phyloP scores from a whole-genome alignment of 2,329 filamentous ascomycete species.

The Colletotrichum noveboracense region DNA sequence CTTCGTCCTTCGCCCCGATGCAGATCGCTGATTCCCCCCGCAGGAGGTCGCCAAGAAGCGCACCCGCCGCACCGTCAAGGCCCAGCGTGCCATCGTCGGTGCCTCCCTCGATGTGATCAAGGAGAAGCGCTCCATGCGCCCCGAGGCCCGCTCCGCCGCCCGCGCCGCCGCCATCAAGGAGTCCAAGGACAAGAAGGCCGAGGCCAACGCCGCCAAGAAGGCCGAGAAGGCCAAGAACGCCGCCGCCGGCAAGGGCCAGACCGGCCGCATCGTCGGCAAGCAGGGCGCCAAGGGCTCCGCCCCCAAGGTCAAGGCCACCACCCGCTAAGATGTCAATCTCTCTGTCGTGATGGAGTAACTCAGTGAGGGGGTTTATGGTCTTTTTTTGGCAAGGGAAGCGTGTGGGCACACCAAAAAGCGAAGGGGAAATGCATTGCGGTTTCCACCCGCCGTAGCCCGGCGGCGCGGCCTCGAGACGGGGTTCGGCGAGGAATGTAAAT shows the following conservation, averaged over 20 bases:
- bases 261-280: conserved; percentile 87
- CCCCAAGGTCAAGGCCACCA: conserved; percentile 83
- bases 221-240: conserved; percentile 98
- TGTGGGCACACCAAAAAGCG: background rate
- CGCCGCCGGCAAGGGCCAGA: conserved; percentile 79
- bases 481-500: background rate
- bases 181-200: conserved; percentile 98
- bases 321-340: conserved; percentile 68
- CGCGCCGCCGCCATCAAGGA: conserved; percentile 92
- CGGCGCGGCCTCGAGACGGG: background rate
- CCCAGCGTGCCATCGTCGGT: conserved; percentile 98
- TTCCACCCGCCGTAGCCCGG: no score
- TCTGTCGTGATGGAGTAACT: background rate
- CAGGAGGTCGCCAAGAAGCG: conserved; percentile 99
- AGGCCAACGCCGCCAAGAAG: conserved; percentile 91
- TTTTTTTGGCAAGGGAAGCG: background rate
- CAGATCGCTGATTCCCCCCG: conserved; percentile 46
- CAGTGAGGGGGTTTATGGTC: conserved; percentile 5
- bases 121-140: conserved; percentile 94
- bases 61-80: conserved; percentile 96
- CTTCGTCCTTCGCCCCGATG: background rate
- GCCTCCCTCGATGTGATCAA: conserved; percentile 99
- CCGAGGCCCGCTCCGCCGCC: conserved; percentile 92
- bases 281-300: conserved; percentile 93
- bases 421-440: no score